Base-by-base conservation (phyloP, 441 rosid genomes). In the Hura crepitans region DNA sequence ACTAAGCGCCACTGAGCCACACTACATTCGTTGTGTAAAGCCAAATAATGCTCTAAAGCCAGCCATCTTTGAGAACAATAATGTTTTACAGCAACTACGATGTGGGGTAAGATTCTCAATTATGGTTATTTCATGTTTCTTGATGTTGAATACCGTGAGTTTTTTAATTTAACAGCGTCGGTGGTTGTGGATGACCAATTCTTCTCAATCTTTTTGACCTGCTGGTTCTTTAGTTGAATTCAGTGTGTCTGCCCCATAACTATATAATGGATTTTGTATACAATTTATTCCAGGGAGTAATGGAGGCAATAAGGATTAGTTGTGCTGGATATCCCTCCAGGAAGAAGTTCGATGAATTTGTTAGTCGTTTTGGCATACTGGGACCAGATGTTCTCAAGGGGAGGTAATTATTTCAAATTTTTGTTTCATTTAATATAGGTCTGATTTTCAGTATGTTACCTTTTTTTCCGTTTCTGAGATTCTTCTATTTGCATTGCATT, bases 281-380 rank as follows among this genome's bases (percentile, higher is more conserved):
- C 66, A 71, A 67, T 45, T 79, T 53, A 66, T 45, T 75, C 58
- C 76, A 96, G 99, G 99, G 98, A 49, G 99, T 96, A 74, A 84
- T 96, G 96, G 98, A 96, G 80, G 99, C 98, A 68, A 93, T 96
- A 75, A 86, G 99, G 83, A 96, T 96, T 76, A 96, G 98, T 65
- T 96, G 99, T 78, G 98, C 97, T 57, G 98, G 98, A 71, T 96
- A 83, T 83, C 98, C 99, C 47, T 88, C 97, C 67, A 83, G 99
- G 79, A 96, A 86, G 81, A 58, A 78, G 13, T 96, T 92, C 78
- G 74, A 74, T 66, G 98, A 96, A 77, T 93, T 96, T 75, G 51
- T 84, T 55, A 60, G 70, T 65, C 92, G 97, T 76, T 93, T 96
- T 81, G 69, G 81, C 60, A 81, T 93, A 56, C 74, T 96, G 68